Conservation (phyloP, 805 yeast genomes). For the Metschnikowia arizonensis region DNA sequence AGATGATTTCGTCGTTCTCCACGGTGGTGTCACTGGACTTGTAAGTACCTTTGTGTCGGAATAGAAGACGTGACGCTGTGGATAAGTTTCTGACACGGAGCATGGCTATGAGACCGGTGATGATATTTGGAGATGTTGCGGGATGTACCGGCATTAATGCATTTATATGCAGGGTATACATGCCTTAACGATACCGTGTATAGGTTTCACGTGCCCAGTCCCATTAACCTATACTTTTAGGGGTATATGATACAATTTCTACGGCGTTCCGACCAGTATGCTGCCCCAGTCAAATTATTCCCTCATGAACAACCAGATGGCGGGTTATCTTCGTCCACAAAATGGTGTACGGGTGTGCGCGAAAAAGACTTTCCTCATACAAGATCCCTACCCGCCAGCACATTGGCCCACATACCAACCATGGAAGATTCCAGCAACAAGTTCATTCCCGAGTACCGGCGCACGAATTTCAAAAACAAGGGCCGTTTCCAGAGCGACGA, state of each 20-base stretch:
- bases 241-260: no score
- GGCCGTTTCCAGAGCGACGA: slow-evolving; percentile 93
- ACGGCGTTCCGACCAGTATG: no score
- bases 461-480: slow-evolving; percentile 92
- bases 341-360: slow-evolving; percentile 1
- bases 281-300: no score
- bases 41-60: slow-evolving; percentile 17
- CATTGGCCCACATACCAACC: slow-evolving; percentile 1
- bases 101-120: slow-evolving; percentile 1
- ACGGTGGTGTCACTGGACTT: slow-evolving; percentile 31
- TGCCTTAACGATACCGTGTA: no score
- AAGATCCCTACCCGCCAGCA: slow-evolving; percentile 4
- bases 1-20: slow-evolving; percentile 39
- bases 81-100: slow-evolving; percentile 10
- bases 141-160: no score
- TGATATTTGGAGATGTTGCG: neutral
- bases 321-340: neutral
- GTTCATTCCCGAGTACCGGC: slow-evolving; percentile 95
- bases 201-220: no score
- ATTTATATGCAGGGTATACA: no score
- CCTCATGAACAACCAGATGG: neutral
- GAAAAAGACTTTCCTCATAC: neutral
- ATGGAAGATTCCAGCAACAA: slow-evolving; percentile 81
- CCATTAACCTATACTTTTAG: no score
- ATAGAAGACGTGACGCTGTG: slow-evolving; percentile 9